Conservation (phyloP, 1,284 basidiomycete species). For the Naganishia cerealis region DNA sequence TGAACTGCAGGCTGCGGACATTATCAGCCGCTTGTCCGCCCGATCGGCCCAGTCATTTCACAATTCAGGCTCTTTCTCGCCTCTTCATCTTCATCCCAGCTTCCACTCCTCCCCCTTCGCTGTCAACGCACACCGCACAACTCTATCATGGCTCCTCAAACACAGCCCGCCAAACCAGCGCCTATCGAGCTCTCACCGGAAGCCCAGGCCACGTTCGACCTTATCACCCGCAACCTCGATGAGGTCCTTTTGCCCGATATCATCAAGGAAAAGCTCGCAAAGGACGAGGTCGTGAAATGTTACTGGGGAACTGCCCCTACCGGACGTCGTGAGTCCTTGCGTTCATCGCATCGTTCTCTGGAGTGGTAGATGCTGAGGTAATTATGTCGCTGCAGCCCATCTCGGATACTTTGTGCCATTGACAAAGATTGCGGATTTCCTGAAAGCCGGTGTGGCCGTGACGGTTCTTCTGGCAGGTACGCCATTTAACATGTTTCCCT, state of each 20-base stretch:
- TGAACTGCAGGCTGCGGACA: too few relatives aligned
- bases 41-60: too few relatives aligned
- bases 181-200: slow-evolving; percentile 17
- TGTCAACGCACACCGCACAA: not conserved
- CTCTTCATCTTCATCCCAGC: not conserved
- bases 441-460: slow-evolving; percentile 87
- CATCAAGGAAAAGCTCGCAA: slow-evolving; percentile 77
- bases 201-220: slow-evolving; percentile 67
- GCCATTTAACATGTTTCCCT: slow-evolving; percentile 36
- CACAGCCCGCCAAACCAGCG: slow-evolving; percentile 9
- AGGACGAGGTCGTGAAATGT: slow-evolving; percentile 72
- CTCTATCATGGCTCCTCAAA: not conserved
- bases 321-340: slow-evolving; percentile 72
- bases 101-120: not conserved
- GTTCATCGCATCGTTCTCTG: not conserved
- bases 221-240: slow-evolving; percentile 82
- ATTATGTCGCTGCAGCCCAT: slow-evolving; percentile 64
- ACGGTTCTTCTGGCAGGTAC: slow-evolving; percentile 84
- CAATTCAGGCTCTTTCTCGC: not conserved
- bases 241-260: slow-evolving; percentile 85
- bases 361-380: not conserved
- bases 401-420: slow-evolving; percentile 96
- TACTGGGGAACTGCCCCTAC: slow-evolving; percentile 96
- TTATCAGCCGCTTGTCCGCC: too few relatives aligned
- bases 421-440: slow-evolving; percentile 94